Percentiles rank a stretch among this genome's conserved stretches.
These are phyloP conservation scores for Blastobotrys niveus DNA, from an alignment of 1,139 yeast genomes.

Conservation along the genomic window DNA sequence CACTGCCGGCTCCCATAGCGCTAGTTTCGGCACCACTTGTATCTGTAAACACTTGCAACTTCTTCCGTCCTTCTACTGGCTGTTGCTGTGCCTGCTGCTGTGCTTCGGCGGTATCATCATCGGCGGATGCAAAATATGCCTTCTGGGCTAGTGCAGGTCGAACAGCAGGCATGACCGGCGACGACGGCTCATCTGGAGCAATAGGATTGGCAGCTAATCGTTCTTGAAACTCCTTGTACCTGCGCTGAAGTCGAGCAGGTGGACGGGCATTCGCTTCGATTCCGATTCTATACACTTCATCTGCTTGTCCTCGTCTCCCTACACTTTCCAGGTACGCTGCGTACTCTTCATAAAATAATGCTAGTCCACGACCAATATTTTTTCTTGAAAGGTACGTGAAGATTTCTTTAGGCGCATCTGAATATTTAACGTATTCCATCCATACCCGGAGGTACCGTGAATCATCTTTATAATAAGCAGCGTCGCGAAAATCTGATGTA, in stretches of 20 bases:
- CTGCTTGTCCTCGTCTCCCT: constrained; percentile 53
- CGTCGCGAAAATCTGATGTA: constrained; percentile 63
- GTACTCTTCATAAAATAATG: constrained; percentile 76
- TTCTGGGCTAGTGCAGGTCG: constrained; percentile 25
- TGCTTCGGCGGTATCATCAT: background rate
- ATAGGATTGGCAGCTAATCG: constrained; percentile 34
- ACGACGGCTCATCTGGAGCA: constrained; percentile 34
- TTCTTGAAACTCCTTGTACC: constrained; percentile 45
- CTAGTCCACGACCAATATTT: constrained; percentile 61
- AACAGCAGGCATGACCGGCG: constrained; percentile 28
- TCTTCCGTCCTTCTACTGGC: constrained; percentile 12
- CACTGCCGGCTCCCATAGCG: constrained; percentile 2
- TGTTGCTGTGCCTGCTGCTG: background rate
- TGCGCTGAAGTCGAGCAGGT: constrained; percentile 44
- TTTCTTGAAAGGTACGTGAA: constrained; percentile 69
- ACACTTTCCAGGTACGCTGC: constrained; percentile 57
- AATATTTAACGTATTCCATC: constrained; percentile 65
- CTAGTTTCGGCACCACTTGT: constrained; percentile 8
- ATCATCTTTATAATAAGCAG: constrained; percentile 67
- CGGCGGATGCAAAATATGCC: constrained; percentile 5
- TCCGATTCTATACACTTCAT: constrained; percentile 58
- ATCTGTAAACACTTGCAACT: constrained; percentile 30
- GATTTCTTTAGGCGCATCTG: constrained; percentile 67
- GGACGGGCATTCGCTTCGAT: constrained; percentile 62
- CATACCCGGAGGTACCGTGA: constrained; percentile 74